Percentiles rank a stretch among this genome's conserved stretches.
Evolutionary conservation across 2,329 filamentous ascomycete genomes (phyloP).

Genomic region (Chaetomiaceae sp.): DNA sequence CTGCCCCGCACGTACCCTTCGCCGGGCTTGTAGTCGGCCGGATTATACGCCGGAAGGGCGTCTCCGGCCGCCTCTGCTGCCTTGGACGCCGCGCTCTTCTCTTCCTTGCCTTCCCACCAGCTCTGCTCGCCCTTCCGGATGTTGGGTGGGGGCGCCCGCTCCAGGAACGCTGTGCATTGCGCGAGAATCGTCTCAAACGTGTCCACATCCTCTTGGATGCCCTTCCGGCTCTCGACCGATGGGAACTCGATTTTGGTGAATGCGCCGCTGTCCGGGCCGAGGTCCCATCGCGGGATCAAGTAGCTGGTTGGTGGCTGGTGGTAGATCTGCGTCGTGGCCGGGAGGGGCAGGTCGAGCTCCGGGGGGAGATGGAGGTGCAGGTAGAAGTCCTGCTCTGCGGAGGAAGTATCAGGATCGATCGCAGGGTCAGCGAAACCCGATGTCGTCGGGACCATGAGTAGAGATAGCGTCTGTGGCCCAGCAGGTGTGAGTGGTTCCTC

Average conservation of each 20-base stretch:
- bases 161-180: conserved; percentile 94
- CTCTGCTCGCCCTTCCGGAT: conserved; percentile 27
- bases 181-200: conserved; percentile 97
- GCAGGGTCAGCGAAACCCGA: conserved; percentile 59
- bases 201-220: conserved; percentile 84
- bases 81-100: conserved; percentile 22
- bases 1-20: conserved; percentile 67
- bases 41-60: conserved; percentile 65
- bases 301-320: conserved; percentile 91
- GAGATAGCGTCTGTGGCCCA: conserved; percentile 82
- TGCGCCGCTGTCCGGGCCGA: conserved; percentile 79
- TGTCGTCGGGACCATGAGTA: conserved; percentile 92
- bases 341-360: conserved; percentile 86
- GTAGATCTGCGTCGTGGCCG: conserved; percentile 95
- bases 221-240: conserved; percentile 59
- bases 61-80: conserved; percentile 29
- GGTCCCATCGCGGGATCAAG: conserved; percentile 89
- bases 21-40: conserved; percentile 70
- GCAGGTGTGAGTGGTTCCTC: conserved; percentile 77
- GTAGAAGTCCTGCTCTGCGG: conserved; percentile 86
- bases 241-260: conserved; percentile 95
- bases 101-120: conserved; percentile 21
- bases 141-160: conserved; percentile 64
- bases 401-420: conserved; percentile 45
- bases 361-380: conserved; percentile 91